These are phyloP conservation scores for Magnolia sinica DNA, from an alignment of 164 flowering plant genomes.

Conservation along the genomic window DNA sequence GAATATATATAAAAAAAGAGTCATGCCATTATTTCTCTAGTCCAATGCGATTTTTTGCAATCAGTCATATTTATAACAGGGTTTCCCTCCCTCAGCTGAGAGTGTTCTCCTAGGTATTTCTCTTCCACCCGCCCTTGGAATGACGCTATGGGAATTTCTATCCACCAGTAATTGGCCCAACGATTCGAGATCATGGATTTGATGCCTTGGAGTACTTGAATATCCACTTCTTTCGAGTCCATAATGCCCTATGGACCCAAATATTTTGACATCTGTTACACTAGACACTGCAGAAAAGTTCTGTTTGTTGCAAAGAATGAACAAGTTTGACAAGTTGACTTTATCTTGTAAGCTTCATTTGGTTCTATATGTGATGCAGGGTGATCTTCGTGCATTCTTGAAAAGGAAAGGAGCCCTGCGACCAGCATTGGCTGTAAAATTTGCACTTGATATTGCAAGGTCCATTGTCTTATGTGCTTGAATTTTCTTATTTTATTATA, in stretches of 20 bases:
- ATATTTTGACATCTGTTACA: not conserved
- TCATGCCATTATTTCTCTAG: no score
- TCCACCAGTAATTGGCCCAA: no score
- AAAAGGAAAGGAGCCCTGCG: slow-evolving; percentile 55
- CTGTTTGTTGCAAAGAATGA: not conserved
- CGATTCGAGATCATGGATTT: no score
- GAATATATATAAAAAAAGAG: no score
- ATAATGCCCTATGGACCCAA: not conserved
- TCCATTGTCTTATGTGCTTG: slow-evolving; percentile 12
- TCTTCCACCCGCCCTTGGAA: no score
- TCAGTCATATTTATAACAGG: no score
- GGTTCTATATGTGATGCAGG: slow-evolving; percentile 36
- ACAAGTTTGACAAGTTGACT: not conserved
- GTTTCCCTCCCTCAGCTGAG: no score
- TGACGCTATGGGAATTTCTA: no score
- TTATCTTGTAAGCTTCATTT: not conserved
- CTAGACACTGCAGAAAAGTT: not conserved
- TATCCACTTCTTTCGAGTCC: not conserved
- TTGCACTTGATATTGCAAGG: slow-evolving; percentile 88
- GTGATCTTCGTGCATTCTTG: slow-evolving; percentile 63
- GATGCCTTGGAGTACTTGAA: not conserved
- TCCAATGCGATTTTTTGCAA: no score
- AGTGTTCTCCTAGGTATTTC: no score
- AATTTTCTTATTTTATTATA: not conserved
- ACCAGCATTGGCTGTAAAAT: slow-evolving; percentile 50